Evolutionary conservation across 2,329 filamentous ascomycete species (phyloP).

Genomic region (Fonsecaea erecta): DNA sequence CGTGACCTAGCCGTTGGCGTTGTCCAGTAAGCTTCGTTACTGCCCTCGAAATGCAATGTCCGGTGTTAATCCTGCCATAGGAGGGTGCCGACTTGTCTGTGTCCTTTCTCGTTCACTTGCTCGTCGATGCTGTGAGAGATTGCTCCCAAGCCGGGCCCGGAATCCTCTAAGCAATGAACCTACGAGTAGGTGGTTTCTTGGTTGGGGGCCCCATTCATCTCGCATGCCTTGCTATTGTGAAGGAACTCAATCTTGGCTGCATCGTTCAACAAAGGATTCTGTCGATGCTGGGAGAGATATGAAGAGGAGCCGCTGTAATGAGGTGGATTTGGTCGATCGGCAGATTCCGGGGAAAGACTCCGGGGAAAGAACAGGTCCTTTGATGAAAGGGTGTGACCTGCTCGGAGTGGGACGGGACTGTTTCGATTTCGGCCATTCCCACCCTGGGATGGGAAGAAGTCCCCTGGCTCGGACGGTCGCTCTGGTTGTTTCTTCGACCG

Average conservation of each 20-base stretch:
- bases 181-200: background rate
- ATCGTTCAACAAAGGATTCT: constrained; percentile 58
- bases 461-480: background rate
- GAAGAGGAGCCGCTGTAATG: constrained; percentile 63
- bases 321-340: constrained; percentile 55
- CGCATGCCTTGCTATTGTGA: constrained; percentile 31
- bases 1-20: constrained; percentile 60
- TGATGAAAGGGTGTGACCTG: constrained; percentile 57
- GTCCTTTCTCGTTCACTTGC: constrained; percentile 11
- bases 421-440: constrained; percentile 61
- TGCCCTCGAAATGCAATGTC: constrained; percentile 59
- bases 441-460: too few species aligned
- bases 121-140: constrained; percentile 30
- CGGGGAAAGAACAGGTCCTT: constrained; percentile 29
- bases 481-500: constrained; percentile 7
- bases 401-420: constrained; percentile 56
- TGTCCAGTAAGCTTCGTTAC: constrained; percentile 56
- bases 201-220: constrained; percentile 32
- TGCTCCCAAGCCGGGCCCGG: constrained; percentile 50
- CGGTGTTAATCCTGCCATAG: constrained; percentile 62
- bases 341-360: constrained; percentile 42
- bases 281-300: constrained; percentile 65
- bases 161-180: constrained; percentile 30
- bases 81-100: constrained; percentile 45
- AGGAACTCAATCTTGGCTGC: constrained; percentile 38